Base-by-base conservation (phyloP, 345 rosid species). In the Eucalyptus curtisii region DNA sequence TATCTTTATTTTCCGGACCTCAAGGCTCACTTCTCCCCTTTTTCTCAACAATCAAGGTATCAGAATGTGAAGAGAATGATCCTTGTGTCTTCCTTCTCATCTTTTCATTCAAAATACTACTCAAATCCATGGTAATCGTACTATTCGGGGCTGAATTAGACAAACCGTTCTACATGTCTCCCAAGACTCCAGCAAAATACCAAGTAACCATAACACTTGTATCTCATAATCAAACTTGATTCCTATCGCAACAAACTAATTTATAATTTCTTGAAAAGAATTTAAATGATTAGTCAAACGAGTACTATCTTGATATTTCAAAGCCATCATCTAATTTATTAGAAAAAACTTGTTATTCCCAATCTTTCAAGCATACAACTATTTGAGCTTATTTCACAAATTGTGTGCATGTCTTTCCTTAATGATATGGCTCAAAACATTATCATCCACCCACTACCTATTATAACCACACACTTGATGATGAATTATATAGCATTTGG, bases 141-240 rank as follows among this genome's bases (percentile, higher is more conserved):
- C 37, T 8, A 64, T 64, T 4, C 0, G 2, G 1, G 37, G 40
- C 2, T 64, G 40, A 64, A 64, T 64, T 14, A 14, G 76, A 64
- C 37, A n/a, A 64, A 2, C n/a, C 3, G 0, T 64, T 64, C 5
- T 16, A n/a, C 16, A n/a, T 16, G 15, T 64, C 33, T 64, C 40
- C 71, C 9, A 15, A 8, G 40, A n/a, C 40, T n/a, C 0, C 0
- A 3, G 10, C 3, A 64, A 64, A n/a, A 33, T n/a, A n/a, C 8
- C 19, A 15, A n/a, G 40, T 15, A n/a, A 64, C 71, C 71, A 64
- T 64, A 64, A 64, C 16, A 7, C 10, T 30, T n/a, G 71, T 64
- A 64, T n/a, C 37, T 64, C 19, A 64, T 64, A 31, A 64, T 14
- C 19, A 64, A 64, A 64, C 37, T 4, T 15, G 16, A 14, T 64